phyloP scores from a whole-genome alignment of 2,329 filamentous ascomycete genomes.

The Leptodontidium sp. region DNA sequence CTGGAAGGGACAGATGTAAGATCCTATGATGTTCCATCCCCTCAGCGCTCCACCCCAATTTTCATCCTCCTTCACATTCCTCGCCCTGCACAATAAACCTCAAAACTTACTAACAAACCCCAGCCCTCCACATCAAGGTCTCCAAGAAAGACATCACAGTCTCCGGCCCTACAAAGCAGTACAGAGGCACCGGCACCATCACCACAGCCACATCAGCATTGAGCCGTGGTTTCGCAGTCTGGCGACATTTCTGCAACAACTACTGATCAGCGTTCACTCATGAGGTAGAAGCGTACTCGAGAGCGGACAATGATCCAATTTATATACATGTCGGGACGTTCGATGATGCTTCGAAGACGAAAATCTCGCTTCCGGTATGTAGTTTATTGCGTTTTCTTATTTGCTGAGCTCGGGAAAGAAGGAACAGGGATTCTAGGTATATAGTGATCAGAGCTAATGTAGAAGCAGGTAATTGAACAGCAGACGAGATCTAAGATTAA shows the following conservation, averaged over 20 bases:
- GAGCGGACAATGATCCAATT: not conserved
- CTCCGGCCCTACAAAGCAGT: not conserved
- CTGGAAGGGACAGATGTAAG: not conserved
- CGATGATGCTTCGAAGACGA: not conserved
- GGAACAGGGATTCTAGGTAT: no score
- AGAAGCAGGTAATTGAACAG: not conserved
- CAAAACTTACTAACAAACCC: not conserved
- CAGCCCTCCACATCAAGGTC: not conserved
- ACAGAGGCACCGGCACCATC: conserved; percentile 5
- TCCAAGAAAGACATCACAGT: not conserved
- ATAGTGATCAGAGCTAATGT: not conserved
- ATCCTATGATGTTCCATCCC: not conserved
- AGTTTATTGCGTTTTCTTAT: not conserved
- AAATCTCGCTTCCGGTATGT: not conserved
- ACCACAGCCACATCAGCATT: not conserved
- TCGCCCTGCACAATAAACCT: not conserved
- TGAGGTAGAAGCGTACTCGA: not conserved
- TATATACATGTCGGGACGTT: not conserved
- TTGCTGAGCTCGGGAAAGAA: no score
- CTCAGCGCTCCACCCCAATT: not conserved
- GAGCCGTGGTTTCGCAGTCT: not conserved
- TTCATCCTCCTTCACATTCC: not conserved
- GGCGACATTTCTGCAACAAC: not conserved
- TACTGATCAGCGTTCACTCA: not conserved
- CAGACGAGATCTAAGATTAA: not conserved